Evolutionary conservation across 495 filamentous ascomycete genomes (phyloP).

Genomic region (Annulohypoxylon maeteangense): DNA sequence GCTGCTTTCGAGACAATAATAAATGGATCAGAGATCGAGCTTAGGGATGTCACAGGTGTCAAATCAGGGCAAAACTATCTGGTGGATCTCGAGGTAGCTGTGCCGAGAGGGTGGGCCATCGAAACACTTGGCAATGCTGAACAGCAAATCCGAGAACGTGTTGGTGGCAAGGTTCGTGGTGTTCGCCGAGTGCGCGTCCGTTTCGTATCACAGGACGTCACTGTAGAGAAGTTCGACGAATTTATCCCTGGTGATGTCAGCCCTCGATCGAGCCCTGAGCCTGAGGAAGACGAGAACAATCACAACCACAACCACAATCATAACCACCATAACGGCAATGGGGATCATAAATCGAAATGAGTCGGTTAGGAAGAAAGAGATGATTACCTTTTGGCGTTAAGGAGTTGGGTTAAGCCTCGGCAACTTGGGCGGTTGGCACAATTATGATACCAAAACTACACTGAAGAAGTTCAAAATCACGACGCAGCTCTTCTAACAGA

Average conservation of each 20-base stretch:
- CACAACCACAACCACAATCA: conserved; percentile 60
- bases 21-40: conserved; percentile 63
- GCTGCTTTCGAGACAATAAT: conserved; percentile 65
- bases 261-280: conserved; percentile 71
- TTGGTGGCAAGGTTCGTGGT: conserved; percentile 81
- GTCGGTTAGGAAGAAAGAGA: conserved; percentile 13
- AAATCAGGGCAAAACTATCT: conserved; percentile 97
- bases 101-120: conserved; percentile 77
- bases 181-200: conserved; percentile 82
- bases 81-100: conserved; percentile 84
- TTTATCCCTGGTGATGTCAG: conserved; percentile 78
- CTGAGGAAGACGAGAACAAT: conserved; percentile 65
- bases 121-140: conserved; percentile 75
- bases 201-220: conserved; percentile 74
- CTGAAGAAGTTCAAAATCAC: conserved; percentile 7
- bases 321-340: conserved; percentile 42
- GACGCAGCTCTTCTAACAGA: conserved; percentile 21
- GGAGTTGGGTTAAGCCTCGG: conserved; percentile 38
- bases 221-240: conserved; percentile 73
- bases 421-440: conserved; percentile 25
- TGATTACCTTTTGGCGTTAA: conserved; percentile 39
- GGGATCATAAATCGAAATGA: conserved; percentile 47
- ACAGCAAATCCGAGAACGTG: conserved; percentile 70
- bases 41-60: conserved; percentile 80
- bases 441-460: conserved; percentile 38